phyloP scores from a whole-genome alignment of 768 basidiomycete genomes.

The Cystofilobasidium ferigula region DNA sequence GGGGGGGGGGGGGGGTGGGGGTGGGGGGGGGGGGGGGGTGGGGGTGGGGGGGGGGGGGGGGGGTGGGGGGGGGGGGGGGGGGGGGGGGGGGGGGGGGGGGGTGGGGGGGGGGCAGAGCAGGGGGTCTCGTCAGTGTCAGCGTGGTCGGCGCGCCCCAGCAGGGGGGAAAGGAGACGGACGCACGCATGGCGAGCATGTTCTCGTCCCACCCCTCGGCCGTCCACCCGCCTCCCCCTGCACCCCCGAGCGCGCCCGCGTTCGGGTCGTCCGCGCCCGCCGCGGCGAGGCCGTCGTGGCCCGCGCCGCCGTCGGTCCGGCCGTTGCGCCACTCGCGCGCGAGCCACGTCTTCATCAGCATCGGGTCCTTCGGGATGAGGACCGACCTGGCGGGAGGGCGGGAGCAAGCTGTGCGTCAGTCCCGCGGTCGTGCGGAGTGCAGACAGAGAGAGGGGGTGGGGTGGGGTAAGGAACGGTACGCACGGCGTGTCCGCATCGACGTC shows the following conservation, averaged over 20 bases:
- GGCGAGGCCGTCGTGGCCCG: neutral
- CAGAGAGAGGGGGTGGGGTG: neutral
- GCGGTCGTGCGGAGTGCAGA: too few species aligned
- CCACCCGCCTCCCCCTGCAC: neutral
- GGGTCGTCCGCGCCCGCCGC: neutral
- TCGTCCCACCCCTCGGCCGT: slow-evolving; percentile 17
- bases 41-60: too few species aligned
- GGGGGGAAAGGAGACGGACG: neutral
- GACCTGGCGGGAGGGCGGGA: neutral
- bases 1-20: neutral
- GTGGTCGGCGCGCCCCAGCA: too few species aligned
- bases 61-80: too few species aligned
- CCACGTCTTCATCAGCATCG: slow-evolving; percentile 18
- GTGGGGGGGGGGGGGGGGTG: too few species aligned
- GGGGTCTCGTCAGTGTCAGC: too few species aligned
- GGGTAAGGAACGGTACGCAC: neutral
- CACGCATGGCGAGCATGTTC: slow-evolving; percentile 8
- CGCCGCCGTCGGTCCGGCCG: neutral
- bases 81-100: too few species aligned
- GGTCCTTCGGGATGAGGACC: slow-evolving; percentile 9
- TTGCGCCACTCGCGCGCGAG: slow-evolving; percentile 16
- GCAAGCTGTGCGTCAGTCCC: neutral
- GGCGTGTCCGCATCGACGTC: slow-evolving; percentile 8
- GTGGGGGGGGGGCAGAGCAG: too few species aligned
- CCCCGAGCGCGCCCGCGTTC: too few species aligned